Percentiles rank a stretch among this genome's conserved stretches.
Conservation (phyloP, 2,329 filamentous ascomycete species). For the Pseudogymnoascus sp. region DNA sequence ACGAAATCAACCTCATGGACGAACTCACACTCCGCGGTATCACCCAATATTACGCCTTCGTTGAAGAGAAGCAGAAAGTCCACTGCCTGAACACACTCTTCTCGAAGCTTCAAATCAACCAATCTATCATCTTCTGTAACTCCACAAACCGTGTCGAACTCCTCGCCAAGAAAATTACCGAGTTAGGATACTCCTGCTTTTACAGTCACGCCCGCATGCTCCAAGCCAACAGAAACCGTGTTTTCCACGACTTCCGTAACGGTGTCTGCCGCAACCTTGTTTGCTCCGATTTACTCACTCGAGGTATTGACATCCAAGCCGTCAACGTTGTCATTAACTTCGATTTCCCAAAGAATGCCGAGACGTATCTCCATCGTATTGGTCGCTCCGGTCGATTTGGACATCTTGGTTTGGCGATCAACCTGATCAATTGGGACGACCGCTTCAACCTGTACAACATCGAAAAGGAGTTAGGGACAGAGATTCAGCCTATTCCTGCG, state of each 20-base stretch:
- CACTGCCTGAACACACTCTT: constrained; percentile 98
- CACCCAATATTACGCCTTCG: constrained; percentile 98
- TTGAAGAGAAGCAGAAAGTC: constrained; percentile 98
- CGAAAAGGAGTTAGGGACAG: constrained; percentile 91
- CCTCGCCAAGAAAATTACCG: constrained; percentile 97
- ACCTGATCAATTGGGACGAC: constrained; percentile 99
- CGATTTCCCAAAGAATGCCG: constrained; percentile 98
- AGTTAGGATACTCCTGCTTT: constrained; percentile 98
- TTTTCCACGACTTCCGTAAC: constrained; percentile 98
- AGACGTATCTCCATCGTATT: constrained; percentile 97
- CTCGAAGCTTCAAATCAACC: constrained; percentile 98
- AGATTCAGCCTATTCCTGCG: constrained; percentile 92
- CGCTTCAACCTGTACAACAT: constrained; percentile 99
- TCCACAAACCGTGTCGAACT: constrained; percentile 97
- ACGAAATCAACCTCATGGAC: constrained; percentile 99
- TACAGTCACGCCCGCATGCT: constrained; percentile 99
- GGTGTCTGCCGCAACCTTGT: constrained; percentile 97
- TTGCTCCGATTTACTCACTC: constrained; percentile 93
- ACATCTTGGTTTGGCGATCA: constrained; percentile 94
- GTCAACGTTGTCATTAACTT: constrained; percentile 99
- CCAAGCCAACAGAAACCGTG: constrained; percentile 91
- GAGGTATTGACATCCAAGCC: constrained; percentile 98
- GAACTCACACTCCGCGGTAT: constrained; percentile 96
- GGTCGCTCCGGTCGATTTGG: constrained; percentile 96
- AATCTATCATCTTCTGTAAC: constrained; percentile 99